Evolutionary conservation across 306 rosid genomes (phyloP), one percentile per base, ranked within the genome.

Genomic region (Luffa aegyptiaca): DNA sequence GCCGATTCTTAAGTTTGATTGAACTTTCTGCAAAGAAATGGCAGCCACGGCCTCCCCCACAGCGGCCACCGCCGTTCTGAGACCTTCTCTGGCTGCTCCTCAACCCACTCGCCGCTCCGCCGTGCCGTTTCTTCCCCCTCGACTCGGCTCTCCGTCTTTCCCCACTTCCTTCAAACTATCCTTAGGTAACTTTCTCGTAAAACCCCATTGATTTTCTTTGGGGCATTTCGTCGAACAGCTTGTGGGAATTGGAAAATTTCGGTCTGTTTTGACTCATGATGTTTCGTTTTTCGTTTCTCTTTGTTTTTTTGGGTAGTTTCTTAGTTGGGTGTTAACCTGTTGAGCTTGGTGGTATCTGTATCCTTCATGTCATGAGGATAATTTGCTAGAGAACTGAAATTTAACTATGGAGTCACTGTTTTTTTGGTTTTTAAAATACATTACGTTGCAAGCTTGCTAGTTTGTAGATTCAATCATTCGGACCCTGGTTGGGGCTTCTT

Each of bases 61-160:
- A 86, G 92, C 87, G 81, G 84, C 87, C 77, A 79, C 92, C 83
- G 84, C 99, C 68, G 90, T 89, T 72, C 80, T 93, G 12, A 80
- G 81, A 41, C 81, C 89, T 48, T 82, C 86, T 51, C 76, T 87
- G 52, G 77, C 87, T 37, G 35, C 87, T 41, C 16, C 82, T 72
- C 83, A 79, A 82, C 81, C 88, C 70, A 52, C 84, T 36, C 92
- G 93, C 75, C 87, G 88, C 80, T 87, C 93, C 72, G 91, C 93
- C 73, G 80, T 85, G 84, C 98, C 96, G 61, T 81, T 39, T 75
- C 96, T 96, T 42, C 94, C 97, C 16, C 85, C 97, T 82, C 96
- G 97, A 51, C n/a, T 86, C 81, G 84, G 89, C 53, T 77, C 86
- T 59, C 52, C 91, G 2, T 69, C 89, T 76, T 86, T 87, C 80